Conservation (phyloP, 495 filamentous ascomycete genomes). For the Letharia lupina region DNA sequence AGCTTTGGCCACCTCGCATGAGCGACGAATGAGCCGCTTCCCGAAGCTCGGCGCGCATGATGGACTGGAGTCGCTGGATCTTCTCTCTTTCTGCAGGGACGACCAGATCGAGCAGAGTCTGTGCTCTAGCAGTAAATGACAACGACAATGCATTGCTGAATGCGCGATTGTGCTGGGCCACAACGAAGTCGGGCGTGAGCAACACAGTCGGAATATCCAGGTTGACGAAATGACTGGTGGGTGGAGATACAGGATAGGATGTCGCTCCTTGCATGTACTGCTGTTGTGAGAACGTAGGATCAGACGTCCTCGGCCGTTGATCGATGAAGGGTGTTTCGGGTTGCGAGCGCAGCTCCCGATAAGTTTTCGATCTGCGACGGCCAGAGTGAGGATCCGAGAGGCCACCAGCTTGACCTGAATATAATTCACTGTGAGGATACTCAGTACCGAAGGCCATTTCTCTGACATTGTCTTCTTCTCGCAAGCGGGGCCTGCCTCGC, state of each 20-base stretch:
- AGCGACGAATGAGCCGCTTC: slow-evolving; percentile 24
- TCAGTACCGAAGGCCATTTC: slow-evolving; percentile 28
- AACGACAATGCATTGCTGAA: slow-evolving; percentile 25
- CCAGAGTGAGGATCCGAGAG: slow-evolving; percentile 22
- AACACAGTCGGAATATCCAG: slow-evolving; percentile 25
- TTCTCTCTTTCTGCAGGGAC: slow-evolving; percentile 26
- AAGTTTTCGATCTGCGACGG: slow-evolving; percentile 26
- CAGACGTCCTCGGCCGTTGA: slow-evolving; percentile 24
- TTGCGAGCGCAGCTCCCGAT: slow-evolving; percentile 28
- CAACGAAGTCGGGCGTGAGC: slow-evolving; percentile 26
- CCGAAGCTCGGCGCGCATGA: slow-evolving; percentile 25
- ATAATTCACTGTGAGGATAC: slow-evolving; percentile 20
- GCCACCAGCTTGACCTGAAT: slow-evolving; percentile 15
- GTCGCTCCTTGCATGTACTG: slow-evolving; percentile 17
- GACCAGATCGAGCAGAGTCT: slow-evolving; percentile 24
- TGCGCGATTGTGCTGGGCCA: slow-evolving; percentile 26
- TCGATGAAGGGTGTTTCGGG: slow-evolving; percentile 22
- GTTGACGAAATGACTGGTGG: slow-evolving; percentile 19
- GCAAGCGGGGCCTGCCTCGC: slow-evolving; percentile 79
- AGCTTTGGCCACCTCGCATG: slow-evolving; percentile 21
- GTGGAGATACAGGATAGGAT: slow-evolving; percentile 16
- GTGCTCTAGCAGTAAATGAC: slow-evolving; percentile 19
- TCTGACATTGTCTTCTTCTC: slow-evolving; percentile 57
- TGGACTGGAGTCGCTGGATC: slow-evolving; percentile 24
- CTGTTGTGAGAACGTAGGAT: slow-evolving; percentile 22